Conservation (phyloP, 2,329 filamentous ascomycete genomes). For the Fusarium azukiicola region DNA sequence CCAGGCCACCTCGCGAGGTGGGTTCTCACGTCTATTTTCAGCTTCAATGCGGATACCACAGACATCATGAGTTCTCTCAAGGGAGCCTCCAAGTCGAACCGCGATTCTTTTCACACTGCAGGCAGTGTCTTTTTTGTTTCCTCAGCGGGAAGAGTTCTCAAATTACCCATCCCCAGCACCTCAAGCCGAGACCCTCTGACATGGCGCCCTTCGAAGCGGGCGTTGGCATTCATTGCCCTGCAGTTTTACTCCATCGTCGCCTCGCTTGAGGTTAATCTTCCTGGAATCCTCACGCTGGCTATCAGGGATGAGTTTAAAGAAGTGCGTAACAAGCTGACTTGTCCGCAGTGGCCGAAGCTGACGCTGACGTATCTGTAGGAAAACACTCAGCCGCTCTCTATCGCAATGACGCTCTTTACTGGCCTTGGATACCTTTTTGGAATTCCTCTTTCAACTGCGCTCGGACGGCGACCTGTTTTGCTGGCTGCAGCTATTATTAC, state of each 20-base stretch:
- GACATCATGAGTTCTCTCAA: slow-evolving; percentile 27
- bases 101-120: slow-evolving; percentile 46
- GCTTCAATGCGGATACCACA: neutral
- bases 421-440: slow-evolving; percentile 29
- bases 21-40: neutral
- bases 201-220: slow-evolving; percentile 37
- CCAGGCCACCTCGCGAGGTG: neutral
- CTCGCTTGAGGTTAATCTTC: slow-evolving; percentile 34
- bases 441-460: slow-evolving; percentile 41
- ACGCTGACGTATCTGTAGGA: neutral
- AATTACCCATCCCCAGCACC: slow-evolving; percentile 43
- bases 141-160: slow-evolving; percentile 41
- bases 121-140: slow-evolving; percentile 52
- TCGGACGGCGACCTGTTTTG: slow-evolving; percentile 42
- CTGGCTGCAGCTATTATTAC: slow-evolving; percentile 26
- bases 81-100: neutral
- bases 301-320: slow-evolving; percentile 31
- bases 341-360: too few relatives aligned
- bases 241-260: slow-evolving; percentile 31
- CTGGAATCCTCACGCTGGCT: slow-evolving; percentile 18
- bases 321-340: neutral
- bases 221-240: slow-evolving; percentile 34
- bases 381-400: slow-evolving; percentile 26
- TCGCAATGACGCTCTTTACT: slow-evolving; percentile 41
- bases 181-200: slow-evolving; percentile 46